Percentiles rank a stretch among this genome's conserved stretches.
Conservation (phyloP, 2,329 filamentous ascomycete species). For the Volutella citrinella region DNA sequence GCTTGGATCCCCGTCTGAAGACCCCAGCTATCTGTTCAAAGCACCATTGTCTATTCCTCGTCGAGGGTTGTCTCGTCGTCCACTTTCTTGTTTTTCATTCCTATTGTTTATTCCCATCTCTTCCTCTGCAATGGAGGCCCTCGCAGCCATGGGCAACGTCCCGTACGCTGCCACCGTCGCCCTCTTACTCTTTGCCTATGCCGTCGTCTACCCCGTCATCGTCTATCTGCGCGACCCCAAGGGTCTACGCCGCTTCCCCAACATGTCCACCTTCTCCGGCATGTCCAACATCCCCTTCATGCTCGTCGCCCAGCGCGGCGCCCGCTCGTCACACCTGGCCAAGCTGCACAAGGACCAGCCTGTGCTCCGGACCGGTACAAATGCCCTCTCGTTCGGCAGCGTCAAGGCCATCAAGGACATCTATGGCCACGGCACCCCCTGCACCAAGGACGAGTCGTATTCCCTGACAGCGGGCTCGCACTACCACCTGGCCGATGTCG, state of each 20-base stretch:
- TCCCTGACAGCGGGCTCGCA: constrained; percentile 42
- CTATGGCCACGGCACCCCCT: constrained; percentile 44
- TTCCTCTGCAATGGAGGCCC: constrained; percentile 1
- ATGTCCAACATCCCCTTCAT: constrained; percentile 16
- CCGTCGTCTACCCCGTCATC: constrained; percentile 12
- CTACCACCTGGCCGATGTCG: constrained; percentile 49
- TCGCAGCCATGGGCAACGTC: constrained; percentile 11
- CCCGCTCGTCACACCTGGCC: constrained; percentile 46
- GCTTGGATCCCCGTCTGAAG: no score
- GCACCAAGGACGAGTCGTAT: constrained; percentile 48
- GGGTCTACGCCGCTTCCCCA: constrained; percentile 21
- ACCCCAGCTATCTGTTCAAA: no score
- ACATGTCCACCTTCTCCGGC: constrained; percentile 18
- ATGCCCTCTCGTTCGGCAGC: constrained; percentile 22
- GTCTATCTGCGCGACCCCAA: constrained; percentile 31
- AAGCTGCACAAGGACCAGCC: constrained; percentile 43
- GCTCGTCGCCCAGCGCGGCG: constrained; percentile 22
- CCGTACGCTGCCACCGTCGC: constrained; percentile 15
- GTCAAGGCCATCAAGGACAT: constrained; percentile 30
- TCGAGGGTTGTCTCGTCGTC: no score
- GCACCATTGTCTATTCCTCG: no score
- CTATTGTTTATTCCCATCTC: not conserved
- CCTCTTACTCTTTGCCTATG: constrained; percentile 8
- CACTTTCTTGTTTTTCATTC: not conserved
- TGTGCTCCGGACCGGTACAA: constrained; percentile 23